Evolutionary conservation across 768 basidiomycete species (phyloP).

Genomic region (Punctularia strigosozonata): DNA sequence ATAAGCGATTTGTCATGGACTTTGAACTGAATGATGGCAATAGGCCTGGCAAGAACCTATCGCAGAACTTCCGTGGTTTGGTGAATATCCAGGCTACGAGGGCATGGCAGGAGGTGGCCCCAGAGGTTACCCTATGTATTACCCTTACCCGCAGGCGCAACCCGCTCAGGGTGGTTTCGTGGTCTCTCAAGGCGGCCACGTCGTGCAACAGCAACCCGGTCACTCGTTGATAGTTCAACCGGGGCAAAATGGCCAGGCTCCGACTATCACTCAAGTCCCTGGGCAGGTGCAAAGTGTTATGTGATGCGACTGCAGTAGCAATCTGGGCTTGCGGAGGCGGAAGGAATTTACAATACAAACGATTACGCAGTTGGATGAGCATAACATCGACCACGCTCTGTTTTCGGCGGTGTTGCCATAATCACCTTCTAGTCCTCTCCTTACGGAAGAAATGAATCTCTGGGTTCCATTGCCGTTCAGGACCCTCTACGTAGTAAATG

Average conservation of each 20-base stretch:
- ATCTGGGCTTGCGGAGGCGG: neutral
- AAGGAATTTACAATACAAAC: neutral
- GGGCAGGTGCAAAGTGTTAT: conserved; percentile 17
- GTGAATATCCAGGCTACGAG: conserved; percentile 58
- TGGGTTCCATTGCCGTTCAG: too few relatives aligned
- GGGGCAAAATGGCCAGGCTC: conserved; percentile 42
- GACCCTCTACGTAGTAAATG: too few relatives aligned
- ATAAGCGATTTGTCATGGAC: too few relatives aligned
- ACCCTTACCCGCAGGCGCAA: neutral
- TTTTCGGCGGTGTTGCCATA: too few relatives aligned
- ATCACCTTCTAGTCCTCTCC: too few relatives aligned
- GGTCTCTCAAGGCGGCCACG: conserved; percentile 19
- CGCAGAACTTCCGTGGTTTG: conserved; percentile 66
- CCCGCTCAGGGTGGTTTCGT: neutral
- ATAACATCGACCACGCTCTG: conserved; percentile 5
- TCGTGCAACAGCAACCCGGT: conserved; percentile 41
- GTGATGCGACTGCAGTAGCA: too few relatives aligned
- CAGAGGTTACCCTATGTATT: neutral
- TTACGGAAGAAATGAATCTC: neutral
- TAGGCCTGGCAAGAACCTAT: conserved; percentile 52
- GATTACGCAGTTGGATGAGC: too few relatives aligned
- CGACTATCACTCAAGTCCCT: conserved; percentile 53
- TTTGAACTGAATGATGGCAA: too few relatives aligned
- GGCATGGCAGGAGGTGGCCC: conserved; percentile 10
- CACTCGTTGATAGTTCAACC: conserved; percentile 62